Evolutionary conservation across 192 early-diverging fungal genomes (phyloP).

Genomic region (Oehlia diaphana): DNA sequence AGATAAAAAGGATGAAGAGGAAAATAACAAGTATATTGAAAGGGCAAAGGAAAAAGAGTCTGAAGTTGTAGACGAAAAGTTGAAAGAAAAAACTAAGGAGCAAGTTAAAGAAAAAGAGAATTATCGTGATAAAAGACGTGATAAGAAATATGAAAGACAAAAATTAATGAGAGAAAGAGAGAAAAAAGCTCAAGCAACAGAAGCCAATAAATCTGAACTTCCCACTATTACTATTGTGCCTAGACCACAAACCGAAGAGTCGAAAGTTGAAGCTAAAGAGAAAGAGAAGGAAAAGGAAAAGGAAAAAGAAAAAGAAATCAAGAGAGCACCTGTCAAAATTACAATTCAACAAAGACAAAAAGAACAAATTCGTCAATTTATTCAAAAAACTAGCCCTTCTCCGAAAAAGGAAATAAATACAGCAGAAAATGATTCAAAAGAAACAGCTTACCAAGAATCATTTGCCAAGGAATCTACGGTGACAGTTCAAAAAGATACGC

Average conservation of each 20-base stretch:
- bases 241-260: not conserved
- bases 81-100: not conserved
- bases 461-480: not conserved
- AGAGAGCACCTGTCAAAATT: slow-evolving; percentile 15
- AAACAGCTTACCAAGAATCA: not conserved
- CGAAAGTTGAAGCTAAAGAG: not conserved
- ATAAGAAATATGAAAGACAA: not conserved
- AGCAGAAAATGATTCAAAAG: not conserved
- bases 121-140: slow-evolving; percentile 5
- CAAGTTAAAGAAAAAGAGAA: not conserved
- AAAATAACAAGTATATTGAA: not conserved
- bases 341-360: slow-evolving; percentile 31
- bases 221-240: slow-evolving; percentile 2
- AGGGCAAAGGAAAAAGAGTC: not conserved
- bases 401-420: not conserved
- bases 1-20: not conserved
- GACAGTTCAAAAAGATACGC: not conserved
- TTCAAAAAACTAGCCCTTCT: slow-evolving; percentile 1
- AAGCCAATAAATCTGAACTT: not conserved
- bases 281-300: not conserved
- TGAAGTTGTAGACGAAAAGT: no score
- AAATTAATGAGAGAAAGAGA: not conserved
- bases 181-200: not conserved
- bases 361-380: slow-evolving; percentile 29
- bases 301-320: slow-evolving; percentile 6